Percentiles rank a stretch among this genome's conserved stretches.
Evolutionary conservation across 2,329 filamentous ascomycete species (phyloP).

Genomic region (Sordariomycetes sp.): DNA sequence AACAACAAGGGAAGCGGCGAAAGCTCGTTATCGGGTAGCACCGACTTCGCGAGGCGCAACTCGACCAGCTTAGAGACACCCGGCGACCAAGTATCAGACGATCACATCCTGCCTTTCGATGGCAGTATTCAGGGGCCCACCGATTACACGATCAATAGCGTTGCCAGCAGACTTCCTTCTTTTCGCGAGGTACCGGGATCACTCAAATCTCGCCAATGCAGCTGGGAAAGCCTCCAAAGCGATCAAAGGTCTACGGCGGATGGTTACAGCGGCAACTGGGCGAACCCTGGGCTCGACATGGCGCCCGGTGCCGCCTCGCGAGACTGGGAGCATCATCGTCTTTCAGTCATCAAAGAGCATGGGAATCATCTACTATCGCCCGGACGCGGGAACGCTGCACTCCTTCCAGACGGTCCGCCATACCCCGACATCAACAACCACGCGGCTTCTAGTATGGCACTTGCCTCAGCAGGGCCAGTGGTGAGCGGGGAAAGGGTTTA

Average conservation of each 20-base stretch:
- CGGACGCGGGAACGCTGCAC: neutral
- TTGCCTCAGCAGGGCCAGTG: neutral
- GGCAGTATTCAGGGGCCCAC: conserved; percentile 5
- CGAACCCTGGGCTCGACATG: conserved; percentile 14
- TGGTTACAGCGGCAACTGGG: conserved; percentile 64
- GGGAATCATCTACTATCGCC: conserved; percentile 21
- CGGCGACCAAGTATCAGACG: neutral
- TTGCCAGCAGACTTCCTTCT: neutral
- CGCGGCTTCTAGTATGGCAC: neutral
- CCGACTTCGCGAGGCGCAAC: neutral
- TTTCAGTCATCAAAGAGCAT: conserved; percentile 56
- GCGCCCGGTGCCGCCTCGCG: conserved; percentile 17
- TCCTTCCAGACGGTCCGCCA: neutral
- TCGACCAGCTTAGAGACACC: neutral
- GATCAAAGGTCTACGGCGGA: conserved; percentile 31
- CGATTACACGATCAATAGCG: neutral
- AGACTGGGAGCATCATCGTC: conserved; percentile 41
- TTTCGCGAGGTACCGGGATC: neutral
- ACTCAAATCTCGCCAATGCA: conserved; percentile 36
- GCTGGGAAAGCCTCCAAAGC: conserved; percentile 36
- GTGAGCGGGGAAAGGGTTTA: conserved; percentile 38
- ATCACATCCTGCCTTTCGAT: neutral
- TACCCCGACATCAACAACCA: neutral
- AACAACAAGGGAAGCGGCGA: conserved; percentile 22
- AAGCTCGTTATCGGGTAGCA: conserved; percentile 13